Evolutionary conservation across 225 moss, liverwort and hornwort species (phyloP).

Genomic region (Sphagnum contortum): DNA sequence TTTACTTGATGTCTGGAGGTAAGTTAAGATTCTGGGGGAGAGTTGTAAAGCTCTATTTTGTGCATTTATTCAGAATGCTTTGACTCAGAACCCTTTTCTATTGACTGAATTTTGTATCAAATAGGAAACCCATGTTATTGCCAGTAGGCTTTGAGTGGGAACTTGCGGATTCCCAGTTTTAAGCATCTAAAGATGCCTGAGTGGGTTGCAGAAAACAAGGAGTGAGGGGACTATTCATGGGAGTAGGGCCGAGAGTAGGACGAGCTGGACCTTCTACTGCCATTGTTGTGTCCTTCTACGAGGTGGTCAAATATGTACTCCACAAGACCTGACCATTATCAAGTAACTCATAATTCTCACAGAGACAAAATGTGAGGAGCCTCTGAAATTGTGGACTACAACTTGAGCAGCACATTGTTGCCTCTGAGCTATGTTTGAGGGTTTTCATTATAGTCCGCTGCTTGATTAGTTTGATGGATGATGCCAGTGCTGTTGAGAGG

Average conservation of each 20-base stretch:
- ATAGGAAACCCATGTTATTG: background rate
- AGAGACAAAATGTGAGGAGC: too few relatives aligned
- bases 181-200: too few relatives aligned
- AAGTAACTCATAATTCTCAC: too few relatives aligned
- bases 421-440: too few relatives aligned
- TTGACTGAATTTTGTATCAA: background rate
- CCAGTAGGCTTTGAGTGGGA: too few relatives aligned
- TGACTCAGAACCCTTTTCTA: background rate
- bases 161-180: too few relatives aligned
- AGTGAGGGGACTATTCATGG: slow-evolving; percentile 71
- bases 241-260: slow-evolving; percentile 84
- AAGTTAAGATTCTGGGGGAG: background rate
- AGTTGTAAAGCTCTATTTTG: background rate
- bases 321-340: slow-evolving; percentile 33
- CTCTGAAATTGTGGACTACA: too few relatives aligned
- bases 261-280: slow-evolving; percentile 92
- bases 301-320: slow-evolving; percentile 81
- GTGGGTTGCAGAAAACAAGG: slow-evolving; percentile 56
- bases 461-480: too few relatives aligned
- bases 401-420: too few relatives aligned
- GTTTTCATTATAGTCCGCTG: too few relatives aligned
- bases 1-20: slow-evolving; percentile 35
- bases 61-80: too few relatives aligned
- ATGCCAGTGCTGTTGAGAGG: too few relatives aligned
- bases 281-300: slow-evolving; percentile 93